Percentiles rank a stretch among this genome's conserved stretches.
Evolutionary conservation across 495 filamentous ascomycete genomes (phyloP).

Genomic region (Penicillium chermesinum): DNA sequence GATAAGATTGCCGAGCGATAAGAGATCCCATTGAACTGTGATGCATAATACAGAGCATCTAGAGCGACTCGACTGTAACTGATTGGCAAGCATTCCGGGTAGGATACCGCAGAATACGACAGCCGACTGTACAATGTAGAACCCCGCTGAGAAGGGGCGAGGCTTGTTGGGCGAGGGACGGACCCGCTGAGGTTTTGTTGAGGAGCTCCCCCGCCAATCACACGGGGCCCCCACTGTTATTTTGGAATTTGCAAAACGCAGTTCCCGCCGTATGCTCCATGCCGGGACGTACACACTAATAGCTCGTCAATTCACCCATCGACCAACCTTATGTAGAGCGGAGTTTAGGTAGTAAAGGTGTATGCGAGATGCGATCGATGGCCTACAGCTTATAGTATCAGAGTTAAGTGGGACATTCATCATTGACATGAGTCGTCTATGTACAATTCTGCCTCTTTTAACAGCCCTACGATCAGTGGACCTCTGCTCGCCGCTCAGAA

Average conservation of each 20-base stretch:
- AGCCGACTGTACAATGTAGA: too few relatives aligned
- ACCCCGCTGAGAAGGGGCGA: neutral
- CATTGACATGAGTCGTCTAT: constrained; percentile 4
- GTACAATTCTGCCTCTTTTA: constrained; percentile 1
- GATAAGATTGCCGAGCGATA: neutral
- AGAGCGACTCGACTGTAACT: neutral
- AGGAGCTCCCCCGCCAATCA: constrained; percentile 14
- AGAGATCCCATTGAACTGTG: too few relatives aligned
- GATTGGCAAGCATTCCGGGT: neutral
- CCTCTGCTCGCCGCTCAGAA: constrained; percentile 35
- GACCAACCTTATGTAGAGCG: too few relatives aligned
- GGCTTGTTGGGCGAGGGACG: constrained; percentile 18
- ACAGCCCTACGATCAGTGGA: constrained; percentile 2
- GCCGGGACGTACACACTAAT: too few relatives aligned
- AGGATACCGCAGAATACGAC: too few relatives aligned
- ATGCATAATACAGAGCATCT: too few relatives aligned
- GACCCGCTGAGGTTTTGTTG: constrained; percentile 18
- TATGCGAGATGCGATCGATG: too few relatives aligned
- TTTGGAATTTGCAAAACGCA: constrained; percentile 12
- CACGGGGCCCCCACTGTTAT: constrained; percentile 2
- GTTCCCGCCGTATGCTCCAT: neutral
- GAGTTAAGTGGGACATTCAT: neutral
- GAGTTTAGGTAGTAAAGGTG: too few relatives aligned
- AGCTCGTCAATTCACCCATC: too few relatives aligned
- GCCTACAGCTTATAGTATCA: too few relatives aligned